Percentiles rank a stretch among this genome's conserved stretches.
phyloP scores from a whole-genome alignment of 768 basidiomycete species.

The Mycena alexandri region DNA sequence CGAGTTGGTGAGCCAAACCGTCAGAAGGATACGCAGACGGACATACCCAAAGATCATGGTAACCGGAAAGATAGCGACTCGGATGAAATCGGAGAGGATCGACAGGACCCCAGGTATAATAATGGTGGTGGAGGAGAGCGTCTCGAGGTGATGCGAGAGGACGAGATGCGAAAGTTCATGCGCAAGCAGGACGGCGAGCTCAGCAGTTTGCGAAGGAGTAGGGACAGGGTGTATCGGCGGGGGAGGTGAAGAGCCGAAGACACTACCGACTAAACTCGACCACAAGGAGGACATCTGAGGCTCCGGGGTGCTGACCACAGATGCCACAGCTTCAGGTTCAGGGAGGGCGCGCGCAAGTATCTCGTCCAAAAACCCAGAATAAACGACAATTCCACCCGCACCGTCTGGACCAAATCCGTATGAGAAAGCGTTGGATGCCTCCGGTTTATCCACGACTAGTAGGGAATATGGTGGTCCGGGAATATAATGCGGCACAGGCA shows the following conservation, averaged over 20 bases:
- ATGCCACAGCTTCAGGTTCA: conserved; percentile 33
- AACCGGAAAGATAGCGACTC: conserved; percentile 87
- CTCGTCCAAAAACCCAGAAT: conserved; percentile 92
- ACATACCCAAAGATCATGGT: conserved; percentile 85
- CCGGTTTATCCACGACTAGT: conserved; percentile 88
- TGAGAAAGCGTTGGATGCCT: conserved; percentile 90
- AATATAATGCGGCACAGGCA: conserved; percentile 65
- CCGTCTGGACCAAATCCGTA: conserved; percentile 96
- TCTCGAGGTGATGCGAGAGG: conserved; percentile 92
- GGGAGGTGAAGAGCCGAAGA: conserved; percentile 52
- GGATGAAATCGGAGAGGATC: conserved; percentile 79
- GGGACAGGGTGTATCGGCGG: conserved; percentile 63
- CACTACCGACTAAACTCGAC: conserved; percentile 59
- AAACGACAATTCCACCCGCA: conserved; percentile 94
- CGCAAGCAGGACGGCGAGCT: conserved; percentile 90
- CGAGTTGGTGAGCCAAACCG: neutral
- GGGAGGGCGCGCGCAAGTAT: conserved; percentile 69
- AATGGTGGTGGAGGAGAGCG: conserved; percentile 86
- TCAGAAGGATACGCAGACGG: neutral
- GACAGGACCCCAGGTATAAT: conserved; percentile 86
- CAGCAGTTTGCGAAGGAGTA: conserved; percentile 85
- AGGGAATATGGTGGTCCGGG: conserved; percentile 92
- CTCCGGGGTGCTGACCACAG: conserved; percentile 34
- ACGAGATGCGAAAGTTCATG: conserved; percentile 96
- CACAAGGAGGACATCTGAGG: conserved; percentile 54